Percentiles rank a stretch among this genome's conserved stretches.
phyloP scores from a whole-genome alignment of 768 basidiomycete genomes.

The Hypholoma fasciculare region DNA sequence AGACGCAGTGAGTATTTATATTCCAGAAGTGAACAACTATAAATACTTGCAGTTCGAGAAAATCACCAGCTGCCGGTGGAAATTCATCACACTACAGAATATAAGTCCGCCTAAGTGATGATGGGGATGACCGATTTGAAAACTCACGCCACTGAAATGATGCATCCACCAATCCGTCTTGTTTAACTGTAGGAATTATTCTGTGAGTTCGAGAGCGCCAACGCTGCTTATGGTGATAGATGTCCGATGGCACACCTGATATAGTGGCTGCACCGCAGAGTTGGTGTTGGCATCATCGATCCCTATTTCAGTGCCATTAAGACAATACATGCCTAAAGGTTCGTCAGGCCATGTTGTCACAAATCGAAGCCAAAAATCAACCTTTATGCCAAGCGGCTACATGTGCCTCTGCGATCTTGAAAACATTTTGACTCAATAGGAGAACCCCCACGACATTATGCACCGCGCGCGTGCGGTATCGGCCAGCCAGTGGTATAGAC shows the following conservation, averaged over 20 bases:
- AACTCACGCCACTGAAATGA: slow-evolving; percentile 33
- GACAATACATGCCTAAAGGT: slow-evolving; percentile 33
- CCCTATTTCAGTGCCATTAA: slow-evolving; percentile 31
- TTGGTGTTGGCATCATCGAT: slow-evolving; percentile 30
- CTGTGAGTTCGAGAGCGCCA: neutral
- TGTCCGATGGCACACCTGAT: slow-evolving; percentile 25
- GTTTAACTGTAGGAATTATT: neutral
- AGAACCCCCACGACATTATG: neutral
- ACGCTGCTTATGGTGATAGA: neutral
- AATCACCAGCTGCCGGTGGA: slow-evolving; percentile 41
- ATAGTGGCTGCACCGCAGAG: slow-evolving; percentile 33
- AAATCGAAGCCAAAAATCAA: neutral
- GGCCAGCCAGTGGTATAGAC: no score
- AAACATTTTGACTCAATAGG: neutral
- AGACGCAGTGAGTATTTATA: neutral
- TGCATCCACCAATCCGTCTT: slow-evolving; percentile 37
- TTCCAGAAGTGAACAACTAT: neutral
- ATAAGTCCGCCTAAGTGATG: neutral
- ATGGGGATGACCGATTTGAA: neutral
- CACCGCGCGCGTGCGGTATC: neutral
- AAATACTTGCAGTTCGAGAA: slow-evolving; percentile 39
- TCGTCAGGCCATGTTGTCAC: neutral
- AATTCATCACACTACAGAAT: slow-evolving; percentile 42
- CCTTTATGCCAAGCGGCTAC: slow-evolving; percentile 5
- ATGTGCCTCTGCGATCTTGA: neutral